Percentiles rank a stretch among this genome's conserved stretches.
Evolutionary conservation across 805 yeast genomes (phyloP).

Genomic region (Cyberlindnera mrakii): DNA sequence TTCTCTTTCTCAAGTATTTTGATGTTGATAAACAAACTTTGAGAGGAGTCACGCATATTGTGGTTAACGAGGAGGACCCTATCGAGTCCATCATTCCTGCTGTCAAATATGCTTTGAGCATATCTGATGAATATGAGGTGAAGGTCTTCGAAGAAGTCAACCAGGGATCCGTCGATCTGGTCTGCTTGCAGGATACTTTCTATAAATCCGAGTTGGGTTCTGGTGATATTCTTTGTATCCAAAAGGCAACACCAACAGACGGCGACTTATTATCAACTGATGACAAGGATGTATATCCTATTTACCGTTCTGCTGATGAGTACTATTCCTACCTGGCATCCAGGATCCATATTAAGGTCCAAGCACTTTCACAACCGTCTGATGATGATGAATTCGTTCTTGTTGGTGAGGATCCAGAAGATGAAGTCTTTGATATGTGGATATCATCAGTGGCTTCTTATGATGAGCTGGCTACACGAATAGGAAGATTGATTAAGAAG

Average conservation of each 20-base stretch:
- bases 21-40: constrained; percentile 49
- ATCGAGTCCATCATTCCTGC: constrained; percentile 36
- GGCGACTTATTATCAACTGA: constrained; percentile 6
- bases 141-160: constrained; percentile 57
- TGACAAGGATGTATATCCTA: constrained; percentile 23
- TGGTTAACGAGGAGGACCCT: constrained; percentile 42
- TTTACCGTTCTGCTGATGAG: constrained; percentile 33
- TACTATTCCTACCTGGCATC: constrained; percentile 51
- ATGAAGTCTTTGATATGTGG: constrained; percentile 53
- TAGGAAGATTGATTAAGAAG: constrained; percentile 47
- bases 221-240: constrained; percentile 55
- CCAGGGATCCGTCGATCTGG: constrained; percentile 41
- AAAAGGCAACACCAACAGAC: constrained; percentile 20
- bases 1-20: constrained; percentile 58
- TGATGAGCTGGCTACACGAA: constrained; percentile 51
- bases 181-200: constrained; percentile 34
- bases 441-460: constrained; percentile 56
- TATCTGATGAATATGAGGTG: constrained; percentile 28
- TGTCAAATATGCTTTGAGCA: constrained; percentile 36
- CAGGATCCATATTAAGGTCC: constrained; percentile 53
- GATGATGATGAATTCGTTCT: constrained; percentile 47
- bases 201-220: constrained; percentile 52
- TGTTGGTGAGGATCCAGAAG: constrained; percentile 18
- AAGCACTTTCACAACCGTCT: constrained; percentile 34
- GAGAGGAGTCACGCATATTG: constrained; percentile 59